Conservation (phyloP, 768 basidiomycete genomes). For the Leccinum broughii region DNA sequence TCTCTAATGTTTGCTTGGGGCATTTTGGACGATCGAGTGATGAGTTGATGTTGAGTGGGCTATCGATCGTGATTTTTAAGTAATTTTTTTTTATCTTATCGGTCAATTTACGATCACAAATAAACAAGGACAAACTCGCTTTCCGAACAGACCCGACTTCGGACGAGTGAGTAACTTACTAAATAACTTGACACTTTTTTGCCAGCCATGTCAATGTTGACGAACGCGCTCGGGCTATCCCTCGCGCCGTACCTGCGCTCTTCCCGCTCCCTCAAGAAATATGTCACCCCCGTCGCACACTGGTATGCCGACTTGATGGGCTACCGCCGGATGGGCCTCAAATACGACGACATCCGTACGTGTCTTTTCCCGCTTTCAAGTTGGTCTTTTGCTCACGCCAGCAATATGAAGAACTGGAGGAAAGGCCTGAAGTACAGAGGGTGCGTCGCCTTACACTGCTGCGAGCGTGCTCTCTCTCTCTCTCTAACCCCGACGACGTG, state of each 20-base stretch:
- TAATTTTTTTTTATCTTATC: conserved; percentile 31
- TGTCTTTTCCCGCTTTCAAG: conserved; percentile 22
- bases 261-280: conserved; percentile 63
- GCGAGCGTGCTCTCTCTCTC: neutral
- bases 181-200: too few relatives aligned
- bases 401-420: conserved; percentile 62
- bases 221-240: conserved; percentile 63
- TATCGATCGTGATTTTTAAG: conserved; percentile 11
- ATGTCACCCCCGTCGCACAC: conserved; percentile 75
- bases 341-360: conserved; percentile 93
- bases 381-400: neutral
- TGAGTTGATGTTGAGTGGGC: conserved; percentile 18
- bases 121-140: conserved; percentile 47
- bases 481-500: neutral
- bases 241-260: conserved; percentile 75
- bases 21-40: conserved; percentile 43
- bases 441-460: conserved; percentile 40
- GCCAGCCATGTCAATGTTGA: conserved; percentile 1
- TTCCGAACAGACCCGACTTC: conserved; percentile 22
- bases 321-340: conserved; percentile 85
- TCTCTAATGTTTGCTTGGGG: conserved; percentile 46
- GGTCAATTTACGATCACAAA: neutral
- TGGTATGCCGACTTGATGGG: conserved; percentile 83
- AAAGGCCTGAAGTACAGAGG: conserved; percentile 74
- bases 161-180: too few relatives aligned